These are phyloP conservation scores for Yamadazyma tumulicola DNA, from an alignment of 805 yeast species.

Conservation along the genomic window DNA sequence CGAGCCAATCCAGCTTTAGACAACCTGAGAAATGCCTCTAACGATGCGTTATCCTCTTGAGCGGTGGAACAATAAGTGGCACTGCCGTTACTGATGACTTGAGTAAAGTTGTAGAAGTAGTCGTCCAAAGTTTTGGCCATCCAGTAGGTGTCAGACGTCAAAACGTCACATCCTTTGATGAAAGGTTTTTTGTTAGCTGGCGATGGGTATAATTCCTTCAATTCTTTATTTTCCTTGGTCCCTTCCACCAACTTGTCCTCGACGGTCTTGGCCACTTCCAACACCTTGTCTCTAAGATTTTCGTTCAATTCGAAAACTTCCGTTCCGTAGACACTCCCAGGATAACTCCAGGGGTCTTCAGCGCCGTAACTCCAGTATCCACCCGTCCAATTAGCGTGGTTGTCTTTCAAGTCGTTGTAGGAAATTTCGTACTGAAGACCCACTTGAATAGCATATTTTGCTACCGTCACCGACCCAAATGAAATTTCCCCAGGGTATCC, in stretches of 20 bases:
- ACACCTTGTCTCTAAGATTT: slow-evolving; percentile 55
- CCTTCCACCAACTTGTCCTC: slow-evolving; percentile 44
- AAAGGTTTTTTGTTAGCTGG: slow-evolving; percentile 11
- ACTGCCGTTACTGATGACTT: slow-evolving; percentile 53
- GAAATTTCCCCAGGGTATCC: slow-evolving; percentile 55
- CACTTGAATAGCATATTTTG: slow-evolving; percentile 60
- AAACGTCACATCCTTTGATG: slow-evolving; percentile 45
- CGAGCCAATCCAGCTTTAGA: slow-evolving; percentile 54
- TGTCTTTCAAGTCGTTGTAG: slow-evolving; percentile 36
- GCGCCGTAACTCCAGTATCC: slow-evolving; percentile 60
- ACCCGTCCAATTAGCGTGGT: slow-evolving; percentile 50
- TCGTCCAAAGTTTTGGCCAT: slow-evolving; percentile 50
- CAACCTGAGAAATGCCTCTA: slow-evolving; percentile 56
- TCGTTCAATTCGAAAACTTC: slow-evolving; percentile 64
- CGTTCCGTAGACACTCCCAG: slow-evolving; percentile 56
- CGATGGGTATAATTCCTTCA: slow-evolving; percentile 44
- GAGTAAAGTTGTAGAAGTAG: slow-evolving; percentile 46
- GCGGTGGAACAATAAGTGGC: slow-evolving; percentile 60
- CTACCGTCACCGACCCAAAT: slow-evolving; percentile 57
- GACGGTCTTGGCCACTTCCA: slow-evolving; percentile 41
- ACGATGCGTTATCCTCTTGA: slow-evolving; percentile 65
- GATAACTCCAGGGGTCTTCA: slow-evolving; percentile 46
- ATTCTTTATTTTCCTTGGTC: slow-evolving; percentile 38
- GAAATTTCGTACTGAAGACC: slow-evolving; percentile 50
- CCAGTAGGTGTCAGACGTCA: slow-evolving; percentile 61